These are phyloP conservation scores for Baudoinia panamericana DNA, from an alignment of 495 filamentous ascomycete species.

Conservation along the genomic window DNA sequence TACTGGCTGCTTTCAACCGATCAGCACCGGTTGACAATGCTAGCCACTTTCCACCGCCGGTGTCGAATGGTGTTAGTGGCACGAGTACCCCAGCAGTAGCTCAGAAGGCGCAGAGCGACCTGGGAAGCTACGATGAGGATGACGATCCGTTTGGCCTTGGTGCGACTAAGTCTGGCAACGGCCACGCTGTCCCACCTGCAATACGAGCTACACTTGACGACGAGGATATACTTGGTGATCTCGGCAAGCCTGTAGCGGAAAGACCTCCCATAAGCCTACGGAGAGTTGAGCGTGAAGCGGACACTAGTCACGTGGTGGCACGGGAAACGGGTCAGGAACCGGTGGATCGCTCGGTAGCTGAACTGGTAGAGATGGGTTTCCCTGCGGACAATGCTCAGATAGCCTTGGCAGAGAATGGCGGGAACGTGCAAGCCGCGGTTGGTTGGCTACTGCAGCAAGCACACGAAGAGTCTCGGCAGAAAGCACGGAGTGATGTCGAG, in stretches of 20 bases:
- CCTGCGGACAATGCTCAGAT: constrained; percentile 61
- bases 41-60: constrained; percentile 43
- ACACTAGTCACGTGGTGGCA: constrained; percentile 1
- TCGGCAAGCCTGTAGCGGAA: constrained; percentile 77
- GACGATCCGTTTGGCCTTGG: constrained; percentile 87
- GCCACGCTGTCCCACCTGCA: constrained; percentile 26
- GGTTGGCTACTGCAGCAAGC: constrained; percentile 84
- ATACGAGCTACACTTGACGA: constrained; percentile 34
- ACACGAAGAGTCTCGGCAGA: constrained; percentile 58
- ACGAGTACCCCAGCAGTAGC: constrained; percentile 14
- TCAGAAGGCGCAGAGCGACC: not conserved
- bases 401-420: constrained; percentile 67
- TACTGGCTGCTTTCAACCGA: constrained; percentile 51
- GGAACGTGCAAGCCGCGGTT: constrained; percentile 77
- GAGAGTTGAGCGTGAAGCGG: constrained; percentile 12
- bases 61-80: constrained; percentile 16
- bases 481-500: constrained; percentile 30
- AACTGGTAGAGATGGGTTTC: constrained; percentile 93
- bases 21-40: constrained; percentile 48
- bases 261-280: no score
- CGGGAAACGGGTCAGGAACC: constrained; percentile 25
- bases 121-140: constrained; percentile 28
- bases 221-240: constrained; percentile 78
- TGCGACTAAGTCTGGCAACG: constrained; percentile 34
- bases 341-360: constrained; percentile 70